These are phyloP conservation scores for Rhynchosporium graminicola DNA, from an alignment of 2,329 filamentous ascomycete species.

Conservation along the genomic window DNA sequence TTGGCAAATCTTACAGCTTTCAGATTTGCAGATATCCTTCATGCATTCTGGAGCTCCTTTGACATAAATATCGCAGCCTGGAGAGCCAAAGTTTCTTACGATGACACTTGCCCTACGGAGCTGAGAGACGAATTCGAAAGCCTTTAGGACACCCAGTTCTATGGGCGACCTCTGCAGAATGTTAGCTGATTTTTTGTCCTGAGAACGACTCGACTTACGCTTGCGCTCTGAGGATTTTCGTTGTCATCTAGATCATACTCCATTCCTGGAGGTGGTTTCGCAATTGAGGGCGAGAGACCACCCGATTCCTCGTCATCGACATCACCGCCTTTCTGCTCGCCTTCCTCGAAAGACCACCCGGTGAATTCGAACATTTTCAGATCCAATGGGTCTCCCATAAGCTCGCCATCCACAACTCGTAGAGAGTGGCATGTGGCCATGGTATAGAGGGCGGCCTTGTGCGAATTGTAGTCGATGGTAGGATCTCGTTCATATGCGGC, in stretches of 20 bases:
- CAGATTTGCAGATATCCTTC: constrained; percentile 83
- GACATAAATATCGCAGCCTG: constrained; percentile 84
- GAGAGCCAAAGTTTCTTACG: constrained; percentile 82
- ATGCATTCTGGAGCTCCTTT: constrained; percentile 97
- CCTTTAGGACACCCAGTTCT: constrained; percentile 86
- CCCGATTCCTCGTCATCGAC: constrained; percentile 73
- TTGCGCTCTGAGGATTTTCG: constrained; percentile 39
- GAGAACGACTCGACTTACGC: constrained; percentile 28
- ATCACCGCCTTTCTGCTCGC: constrained; percentile 65
- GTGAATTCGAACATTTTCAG: constrained; percentile 99
- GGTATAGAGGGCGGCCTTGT: constrained; percentile 78
- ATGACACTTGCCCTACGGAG: constrained; percentile 90
- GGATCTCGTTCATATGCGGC: constrained; percentile 58
- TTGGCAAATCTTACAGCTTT: constrained; percentile 63
- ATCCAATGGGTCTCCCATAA: constrained; percentile 91
- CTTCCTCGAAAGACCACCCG: constrained; percentile 88
- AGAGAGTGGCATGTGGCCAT: constrained; percentile 98
- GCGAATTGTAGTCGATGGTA: constrained; percentile 57
- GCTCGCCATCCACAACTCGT: constrained; percentile 79
- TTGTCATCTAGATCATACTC: constrained; percentile 58
- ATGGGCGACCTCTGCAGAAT: constrained; percentile 52
- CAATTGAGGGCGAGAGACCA: constrained; percentile 83
- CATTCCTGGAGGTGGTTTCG: constrained; percentile 69
- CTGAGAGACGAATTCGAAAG: constrained; percentile 94
- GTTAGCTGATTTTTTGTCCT: constrained; percentile 9